Evolutionary conservation across 768 basidiomycete genomes (phyloP), one percentile per base, ranked within the genome.

Genomic region (Lanmaoa pseudosensibilis): DNA sequence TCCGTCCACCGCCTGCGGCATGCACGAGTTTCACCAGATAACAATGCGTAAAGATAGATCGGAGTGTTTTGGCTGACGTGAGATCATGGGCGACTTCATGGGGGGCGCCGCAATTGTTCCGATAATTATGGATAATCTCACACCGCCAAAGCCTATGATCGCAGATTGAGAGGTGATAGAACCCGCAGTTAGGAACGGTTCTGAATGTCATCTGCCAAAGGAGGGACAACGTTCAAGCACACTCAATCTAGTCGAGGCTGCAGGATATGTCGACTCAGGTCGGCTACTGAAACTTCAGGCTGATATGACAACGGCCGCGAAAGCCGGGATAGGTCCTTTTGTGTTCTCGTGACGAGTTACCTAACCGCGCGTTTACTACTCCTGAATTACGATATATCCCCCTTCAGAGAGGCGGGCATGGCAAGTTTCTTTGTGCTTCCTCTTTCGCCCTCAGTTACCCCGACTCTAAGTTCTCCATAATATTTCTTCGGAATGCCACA

Each of bases 401-500:
- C n/a, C 27, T 40, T 48, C 27, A 40, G 54, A 50, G 37, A 32
- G 50, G 33, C 9, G 23, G 30, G 12, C 33, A 52, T 64, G 53
- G 40, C 55, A 52, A 6, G 36, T 41, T 39, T 18, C 45, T 48
- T 37, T n/a, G 33, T 18, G 11, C 1, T 54, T 27, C 39, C 33
- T 45, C 52, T 50, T 55, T 50, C 27, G n/a, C 30, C 21, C 49
- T 32, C 23, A 25, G 27, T 37, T 2, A 32, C 41, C 23, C 50
- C 10, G 18, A 47, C 36, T 23, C 41, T 23, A 44, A 5, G 30
- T 15, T 11, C 27, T 21, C 34, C 36, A n/a, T 27, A 34, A 21
- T 19, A 25, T 50, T 39, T n/a, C 25, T 19, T 37, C 18, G 18
- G 18, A 40, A 84, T 83, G 82, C 81, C 83, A 25, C 81, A 78